Percentiles rank a stretch among this genome's conserved stretches.
Evolutionary conservation across 2,329 filamentous ascomycete species (phyloP).

Genomic region (Colletotrichum salicis): DNA sequence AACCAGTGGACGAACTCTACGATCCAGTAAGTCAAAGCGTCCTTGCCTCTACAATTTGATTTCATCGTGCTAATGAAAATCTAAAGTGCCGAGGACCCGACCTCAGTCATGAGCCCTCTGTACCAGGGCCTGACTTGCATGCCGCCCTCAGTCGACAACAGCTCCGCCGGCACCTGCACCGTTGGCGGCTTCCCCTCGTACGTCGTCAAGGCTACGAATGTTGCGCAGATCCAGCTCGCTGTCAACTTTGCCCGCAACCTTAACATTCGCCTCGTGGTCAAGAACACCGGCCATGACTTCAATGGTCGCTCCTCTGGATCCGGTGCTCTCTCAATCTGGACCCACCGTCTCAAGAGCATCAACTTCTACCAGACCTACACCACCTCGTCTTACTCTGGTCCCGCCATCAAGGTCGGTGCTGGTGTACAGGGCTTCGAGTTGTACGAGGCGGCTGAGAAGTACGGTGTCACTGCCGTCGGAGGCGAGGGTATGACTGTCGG

Average conservation of each 20-base stretch:
- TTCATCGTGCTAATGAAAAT: neutral
- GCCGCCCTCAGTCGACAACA: constrained; percentile 39
- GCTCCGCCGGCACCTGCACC: constrained; percentile 44
- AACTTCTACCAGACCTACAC: constrained; percentile 47
- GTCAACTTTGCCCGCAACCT: constrained; percentile 58
- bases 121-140: constrained; percentile 52
- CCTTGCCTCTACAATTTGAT: too few species aligned
- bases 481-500: constrained; percentile 67
- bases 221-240: constrained; percentile 56
- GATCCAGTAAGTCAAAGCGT: constrained; percentile 36
- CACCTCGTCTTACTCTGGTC: constrained; percentile 55
- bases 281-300: constrained; percentile 52
- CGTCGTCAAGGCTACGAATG: constrained; percentile 51
- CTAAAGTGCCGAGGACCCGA: constrained; percentile 48
- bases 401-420: constrained; percentile 63
- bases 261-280: constrained; percentile 61
- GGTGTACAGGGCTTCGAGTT: constrained; percentile 62
- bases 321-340: constrained; percentile 50
- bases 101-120: constrained; percentile 53
- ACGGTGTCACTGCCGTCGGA: constrained; percentile 61
- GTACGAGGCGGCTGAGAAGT: constrained; percentile 58
- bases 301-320: constrained; percentile 48
- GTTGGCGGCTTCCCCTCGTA: constrained; percentile 55
- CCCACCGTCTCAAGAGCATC: constrained; percentile 51
- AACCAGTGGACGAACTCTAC: constrained; percentile 42